Conservation (phyloP, 495 filamentous ascomycete genomes). For the Aeminium ludgeri region DNA sequence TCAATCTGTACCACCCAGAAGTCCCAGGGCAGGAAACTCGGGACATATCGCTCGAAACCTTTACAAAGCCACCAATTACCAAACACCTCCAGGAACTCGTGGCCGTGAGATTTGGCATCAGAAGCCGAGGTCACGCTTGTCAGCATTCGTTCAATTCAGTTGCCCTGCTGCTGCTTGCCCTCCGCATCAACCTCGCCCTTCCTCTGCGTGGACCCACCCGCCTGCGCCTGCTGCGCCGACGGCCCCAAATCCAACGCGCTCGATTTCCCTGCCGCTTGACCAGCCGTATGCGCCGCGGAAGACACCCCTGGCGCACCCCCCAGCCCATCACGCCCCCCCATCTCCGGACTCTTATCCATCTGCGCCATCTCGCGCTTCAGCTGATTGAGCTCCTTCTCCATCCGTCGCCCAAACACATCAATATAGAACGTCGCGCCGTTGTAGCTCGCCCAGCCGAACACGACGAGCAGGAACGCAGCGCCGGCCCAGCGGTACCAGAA, state of each 20-base stretch:
- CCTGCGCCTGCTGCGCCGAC: too few relatives aligned
- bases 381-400: slow-evolving; percentile 88
- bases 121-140: too few relatives aligned
- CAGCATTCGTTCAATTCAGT: too few relatives aligned
- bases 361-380: slow-evolving; percentile 67
- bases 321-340: slow-evolving; percentile 6
- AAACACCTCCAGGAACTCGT: too few relatives aligned
- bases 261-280: slow-evolving; percentile 3
- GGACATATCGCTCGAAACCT: too few relatives aligned
- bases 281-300: slow-evolving; percentile 5
- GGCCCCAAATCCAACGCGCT: slow-evolving; percentile 14
- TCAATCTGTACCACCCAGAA: too few relatives aligned
- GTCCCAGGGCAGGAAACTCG: too few relatives aligned
- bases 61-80: too few relatives aligned
- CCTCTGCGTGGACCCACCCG: too few relatives aligned
- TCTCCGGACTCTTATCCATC: slow-evolving; percentile 11
- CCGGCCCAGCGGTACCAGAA: slow-evolving; percentile 79
- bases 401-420: slow-evolving; percentile 87
- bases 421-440: slow-evolving; percentile 97
- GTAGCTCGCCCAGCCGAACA: slow-evolving; percentile 84
- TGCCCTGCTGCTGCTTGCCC: too few relatives aligned
- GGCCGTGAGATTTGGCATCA: too few relatives aligned
- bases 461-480: slow-evolving; percentile 51
- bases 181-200: too few relatives aligned
- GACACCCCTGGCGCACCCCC: not conserved